Evolutionary conservation across 257 asterid species (phyloP).

Genomic region (Paulownia fortunei): DNA sequence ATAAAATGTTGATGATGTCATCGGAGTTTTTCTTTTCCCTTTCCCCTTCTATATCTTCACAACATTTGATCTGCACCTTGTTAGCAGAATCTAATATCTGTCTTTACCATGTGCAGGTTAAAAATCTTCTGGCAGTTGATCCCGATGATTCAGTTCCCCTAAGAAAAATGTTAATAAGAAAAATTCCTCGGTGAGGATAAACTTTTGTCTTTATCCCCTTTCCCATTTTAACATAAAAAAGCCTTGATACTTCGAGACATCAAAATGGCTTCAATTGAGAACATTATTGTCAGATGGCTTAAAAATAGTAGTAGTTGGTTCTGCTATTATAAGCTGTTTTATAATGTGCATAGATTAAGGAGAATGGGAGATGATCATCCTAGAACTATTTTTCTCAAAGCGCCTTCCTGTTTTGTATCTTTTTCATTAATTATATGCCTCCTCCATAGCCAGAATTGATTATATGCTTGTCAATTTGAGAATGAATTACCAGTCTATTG

Average conservation of each 20-base stretch:
- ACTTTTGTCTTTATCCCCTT: background rate
- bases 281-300: background rate
- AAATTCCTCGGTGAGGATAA: slow-evolving; percentile 80
- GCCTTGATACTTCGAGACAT: background rate
- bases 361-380: no score
- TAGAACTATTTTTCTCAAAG: no score
- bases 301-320: background rate
- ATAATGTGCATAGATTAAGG: no score
- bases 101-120: slow-evolving; percentile 61
- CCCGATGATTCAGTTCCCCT: slow-evolving; percentile 84
- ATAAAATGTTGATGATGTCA: background rate
- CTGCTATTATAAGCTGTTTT: background rate
- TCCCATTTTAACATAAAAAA: background rate
- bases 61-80: background rate
- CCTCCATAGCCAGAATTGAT: no score
- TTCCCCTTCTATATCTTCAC: slow-evolving; percentile 9
- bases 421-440: no score
- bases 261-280: background rate
- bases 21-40: slow-evolving; percentile 1
- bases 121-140: slow-evolving; percentile 90
- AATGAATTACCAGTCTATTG: no score
- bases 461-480: no score
- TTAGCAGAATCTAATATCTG: slow-evolving; percentile 7
- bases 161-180: slow-evolving; percentile 87
- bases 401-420: no score